Conservation (phyloP, 2,329 filamentous ascomycete species). For the Orbilia quercus region DNA sequence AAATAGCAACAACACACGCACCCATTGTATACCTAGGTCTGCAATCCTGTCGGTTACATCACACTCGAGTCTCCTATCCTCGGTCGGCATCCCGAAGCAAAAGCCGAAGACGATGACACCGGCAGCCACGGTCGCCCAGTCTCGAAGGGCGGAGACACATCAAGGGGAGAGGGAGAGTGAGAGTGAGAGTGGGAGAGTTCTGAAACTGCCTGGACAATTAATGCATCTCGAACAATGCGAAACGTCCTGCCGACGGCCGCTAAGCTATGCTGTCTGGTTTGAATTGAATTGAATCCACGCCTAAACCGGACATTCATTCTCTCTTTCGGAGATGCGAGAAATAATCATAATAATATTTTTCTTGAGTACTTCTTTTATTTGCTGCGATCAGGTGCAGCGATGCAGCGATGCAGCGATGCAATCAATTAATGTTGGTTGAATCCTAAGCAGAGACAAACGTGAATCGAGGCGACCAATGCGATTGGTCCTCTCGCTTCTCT, state of each 20-base stretch:
- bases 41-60: constrained; percentile 6
- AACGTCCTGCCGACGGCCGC: background rate
- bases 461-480: constrained; percentile 36
- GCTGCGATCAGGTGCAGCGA: too few relatives aligned
- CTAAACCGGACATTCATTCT: background rate
- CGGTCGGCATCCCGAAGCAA: too few relatives aligned
- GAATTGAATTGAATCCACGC: background rate
- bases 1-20: constrained; percentile 32
- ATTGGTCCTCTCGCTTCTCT: constrained; percentile 17
- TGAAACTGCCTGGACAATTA: background rate
- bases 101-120: background rate
- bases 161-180: too few relatives aligned
- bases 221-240: constrained; percentile 44
- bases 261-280: background rate
- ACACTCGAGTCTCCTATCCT: too few relatives aligned
- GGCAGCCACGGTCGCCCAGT: background rate
- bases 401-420: too few relatives aligned
- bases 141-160: background rate
- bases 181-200: background rate
- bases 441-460: constrained; percentile 48
- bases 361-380: too few relatives aligned
- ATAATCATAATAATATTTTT: too few relatives aligned
- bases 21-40: too few relatives aligned
- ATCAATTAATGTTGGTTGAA: constrained; percentile 16
- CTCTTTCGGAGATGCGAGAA: too few relatives aligned